phyloP scores from a whole-genome alignment of 23 red algal species.

The Pyropia haitanensis region DNA sequence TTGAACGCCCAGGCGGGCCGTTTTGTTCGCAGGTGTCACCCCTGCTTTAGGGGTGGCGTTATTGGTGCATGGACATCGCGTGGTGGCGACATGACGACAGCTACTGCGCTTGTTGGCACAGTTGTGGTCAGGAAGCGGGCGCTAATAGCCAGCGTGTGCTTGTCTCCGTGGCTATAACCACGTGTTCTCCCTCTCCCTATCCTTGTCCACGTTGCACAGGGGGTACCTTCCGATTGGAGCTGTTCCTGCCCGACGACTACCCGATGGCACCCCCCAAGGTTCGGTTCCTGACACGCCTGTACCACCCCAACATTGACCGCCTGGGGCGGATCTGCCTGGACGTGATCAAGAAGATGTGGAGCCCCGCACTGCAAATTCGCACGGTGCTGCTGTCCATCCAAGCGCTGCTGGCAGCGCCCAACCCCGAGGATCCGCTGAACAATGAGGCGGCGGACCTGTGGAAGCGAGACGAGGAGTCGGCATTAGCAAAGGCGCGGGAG shows the following conservation, averaged over 20 bases:
- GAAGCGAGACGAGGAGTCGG: constrained; percentile 80
- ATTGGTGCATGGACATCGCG: neutral
- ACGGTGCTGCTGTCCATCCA: constrained; percentile 92
- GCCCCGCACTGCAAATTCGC: constrained; percentile 84
- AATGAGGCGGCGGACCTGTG: constrained; percentile 95
- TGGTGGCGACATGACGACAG: neutral
- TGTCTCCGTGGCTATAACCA: too few species aligned
- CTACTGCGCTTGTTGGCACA: constrained; percentile 1
- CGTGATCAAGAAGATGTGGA: constrained; percentile 98
- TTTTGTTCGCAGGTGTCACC: too few species aligned
- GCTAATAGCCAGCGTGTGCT: neutral
- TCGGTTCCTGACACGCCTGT: constrained; percentile 93
- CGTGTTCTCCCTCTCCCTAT: neutral
- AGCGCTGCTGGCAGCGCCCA: constrained; percentile 81
- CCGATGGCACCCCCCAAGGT: constrained; percentile 87
- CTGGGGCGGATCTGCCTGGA: constrained; percentile 93
- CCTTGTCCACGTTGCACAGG: constrained; percentile 11
- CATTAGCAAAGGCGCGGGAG: constrained; percentile 68
- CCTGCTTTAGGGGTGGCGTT: neutral
- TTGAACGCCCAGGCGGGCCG: too few species aligned
- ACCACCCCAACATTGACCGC: constrained; percentile 97
- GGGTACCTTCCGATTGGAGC: constrained; percentile 79
- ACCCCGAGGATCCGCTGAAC: constrained; percentile 93
- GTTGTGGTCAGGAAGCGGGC: neutral
- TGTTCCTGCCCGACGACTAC: constrained; percentile 95